Base-by-base conservation (phyloP, 176 grass and related monocot genomes). In the Eleusine coracana region DNA sequence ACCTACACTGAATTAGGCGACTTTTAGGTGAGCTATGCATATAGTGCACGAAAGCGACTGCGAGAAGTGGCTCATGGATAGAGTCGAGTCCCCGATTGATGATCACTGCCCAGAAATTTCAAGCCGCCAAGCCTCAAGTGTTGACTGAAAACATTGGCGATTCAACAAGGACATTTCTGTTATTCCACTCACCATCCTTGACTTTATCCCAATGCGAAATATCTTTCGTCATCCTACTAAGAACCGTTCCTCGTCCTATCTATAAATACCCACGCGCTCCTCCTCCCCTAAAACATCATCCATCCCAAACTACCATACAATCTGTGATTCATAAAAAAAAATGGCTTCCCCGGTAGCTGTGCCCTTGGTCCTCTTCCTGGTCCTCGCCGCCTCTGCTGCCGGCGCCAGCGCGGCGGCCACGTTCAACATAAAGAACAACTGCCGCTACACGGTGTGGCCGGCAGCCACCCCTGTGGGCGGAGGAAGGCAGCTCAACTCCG, bases 261-360 rank as follows among this genome's bases (percentile, higher is more conserved):
- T 56, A 56, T 21, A 56, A 56, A 56, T 21, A 56, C 54, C 51
- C 51, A 18, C 6, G 51, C 17, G 17, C 16, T 14, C 49, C 2
- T 51, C 51, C 3, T 20, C 51, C 51, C 44, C 10, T 11, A 12
- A 8, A 11, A 46, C 2, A 8, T 11, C 2, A 46, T 44, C 16
- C 20, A 55, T 4, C 49, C 49, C 49, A 51, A 11, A 16, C 49
- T 51, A 51, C 13, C 40, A 5, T 6, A 42, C 49, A 51, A 51
- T 12, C 49, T 51, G 25, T 25, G 25, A 25, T 25, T 25, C 25
- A 25, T 25, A 25, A 25, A 25, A 25, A 60, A 46, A 11, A 42
- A 85, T 88, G 89, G 77, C 77, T 25, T 79, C 70, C 55, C 1
- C 0, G 51, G 65, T 14, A 0, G 63, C 89, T 10, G 21, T 21